Base-by-base conservation (phyloP, 805 yeast genomes). In the Candida coleopterorum region DNA sequence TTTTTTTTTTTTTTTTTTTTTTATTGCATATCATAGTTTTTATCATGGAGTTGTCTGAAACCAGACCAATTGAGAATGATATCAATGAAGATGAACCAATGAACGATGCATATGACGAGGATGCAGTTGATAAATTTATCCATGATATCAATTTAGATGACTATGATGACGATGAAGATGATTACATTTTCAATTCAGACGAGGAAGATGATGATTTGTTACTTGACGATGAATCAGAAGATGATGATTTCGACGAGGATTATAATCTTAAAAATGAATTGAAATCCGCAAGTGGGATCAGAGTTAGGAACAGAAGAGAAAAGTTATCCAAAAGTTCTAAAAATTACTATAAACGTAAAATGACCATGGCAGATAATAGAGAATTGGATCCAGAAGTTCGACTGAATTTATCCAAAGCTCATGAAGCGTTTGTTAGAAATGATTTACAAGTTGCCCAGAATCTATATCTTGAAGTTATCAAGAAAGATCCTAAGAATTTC, bases 311-410 rank as follows among this genome's bases (percentile, higher is more conserved):
- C 35, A 53, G 46, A 20, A 29, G 38, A 29, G 39, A 55, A 42
- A 60, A 60, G 46, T 52, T 60, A 44, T 39, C 58, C 43, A 44
- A 62, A 49, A 45, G 58, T 47, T 42, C 62, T 52, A 47, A 60
- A 55, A 42, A 70, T 58, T 37, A 55, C 48, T 47, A 67, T 50
- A 59, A 63, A 41, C 50, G 72, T 10, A 62, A 57, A 42, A 56
- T 65, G 46, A 58, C 52, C 50, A 39, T 51, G 21, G 50, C 50
- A 17, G 39, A 72, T 17, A 54, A 64, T 25, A 58, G 68, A 34
- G 75, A 75, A 17, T 49, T 78, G 42, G 81, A 81, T 46, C 96
- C 89, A 0, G 95, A 85, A 54, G 84, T 86, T 3, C 68, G 81
- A 32, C 64, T 68, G 25, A 52, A 80, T 37, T 56, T 86, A 16